These are phyloP conservation scores for Penicillium antarcticum DNA, from an alignment of 495 filamentous ascomycete species.

Conservation along the genomic window DNA sequence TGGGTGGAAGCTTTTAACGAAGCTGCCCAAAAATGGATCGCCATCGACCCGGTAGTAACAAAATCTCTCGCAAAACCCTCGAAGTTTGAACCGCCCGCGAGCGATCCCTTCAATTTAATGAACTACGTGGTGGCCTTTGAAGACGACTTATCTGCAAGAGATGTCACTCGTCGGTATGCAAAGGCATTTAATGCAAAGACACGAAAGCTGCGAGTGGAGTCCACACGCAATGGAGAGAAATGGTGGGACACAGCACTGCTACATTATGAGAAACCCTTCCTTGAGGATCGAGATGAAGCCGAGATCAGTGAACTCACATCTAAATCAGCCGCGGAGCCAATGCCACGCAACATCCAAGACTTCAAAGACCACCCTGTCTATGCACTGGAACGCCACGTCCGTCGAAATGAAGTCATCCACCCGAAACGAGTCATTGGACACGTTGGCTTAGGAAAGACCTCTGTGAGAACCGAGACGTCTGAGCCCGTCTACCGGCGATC, in stretches of 20 bases:
- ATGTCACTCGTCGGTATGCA: constrained; percentile 77
- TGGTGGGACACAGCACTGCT: constrained; percentile 71
- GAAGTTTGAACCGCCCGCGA: constrained; percentile 76
- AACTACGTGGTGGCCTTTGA: constrained; percentile 86
- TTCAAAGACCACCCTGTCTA: constrained; percentile 93
- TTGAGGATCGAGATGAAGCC: constrained; percentile 70
- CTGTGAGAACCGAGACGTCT: constrained; percentile 47
- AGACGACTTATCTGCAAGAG: constrained; percentile 66
- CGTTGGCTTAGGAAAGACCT: constrained; percentile 64
- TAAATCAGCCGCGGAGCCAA: constrained; percentile 71
- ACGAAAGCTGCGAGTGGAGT: constrained; percentile 69
- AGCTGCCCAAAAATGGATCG: constrained; percentile 83
- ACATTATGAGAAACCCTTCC: constrained; percentile 53
- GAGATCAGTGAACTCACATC: constrained; percentile 73
- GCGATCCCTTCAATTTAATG: constrained; percentile 68
- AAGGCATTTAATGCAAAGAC: constrained; percentile 89
- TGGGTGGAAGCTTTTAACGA: constrained; percentile 92
- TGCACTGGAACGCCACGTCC: constrained; percentile 85
- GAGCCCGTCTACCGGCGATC: constrained; percentile 73
- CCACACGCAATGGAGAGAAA: constrained; percentile 56
- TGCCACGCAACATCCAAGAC: constrained; percentile 86
- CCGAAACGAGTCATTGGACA: constrained; percentile 72
- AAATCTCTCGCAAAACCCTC: constrained; percentile 67
- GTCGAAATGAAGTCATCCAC: constrained; percentile 73
- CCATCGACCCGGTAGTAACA: constrained; percentile 82